Percentiles rank a stretch among this genome's conserved stretches.
phyloP scores from a whole-genome alignment of 169 alveolate species.

The Amoebophrya sp. region DNA sequence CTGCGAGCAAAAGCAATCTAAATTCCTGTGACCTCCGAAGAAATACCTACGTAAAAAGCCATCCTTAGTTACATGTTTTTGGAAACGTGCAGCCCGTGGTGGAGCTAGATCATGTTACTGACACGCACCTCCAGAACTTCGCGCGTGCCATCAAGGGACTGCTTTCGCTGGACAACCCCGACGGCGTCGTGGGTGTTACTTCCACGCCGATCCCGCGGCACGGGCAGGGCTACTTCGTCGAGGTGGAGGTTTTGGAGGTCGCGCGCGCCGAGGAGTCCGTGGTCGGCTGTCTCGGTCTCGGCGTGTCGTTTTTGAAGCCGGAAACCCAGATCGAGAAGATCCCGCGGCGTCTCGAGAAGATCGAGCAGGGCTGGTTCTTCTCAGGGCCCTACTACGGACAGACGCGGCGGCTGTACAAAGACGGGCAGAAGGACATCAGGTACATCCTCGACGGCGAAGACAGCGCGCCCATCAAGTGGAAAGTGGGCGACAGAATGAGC shows the following conservation, averaged over 20 bases:
- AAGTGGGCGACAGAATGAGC: background rate
- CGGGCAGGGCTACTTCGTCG: constrained; percentile 3
- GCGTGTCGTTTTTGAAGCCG: background rate
- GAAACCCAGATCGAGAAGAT: background rate
- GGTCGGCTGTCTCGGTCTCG: background rate
- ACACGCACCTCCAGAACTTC: no score
- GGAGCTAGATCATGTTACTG: no score
- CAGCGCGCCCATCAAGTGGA: background rate
- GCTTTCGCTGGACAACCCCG: background rate
- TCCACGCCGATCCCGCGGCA: background rate
- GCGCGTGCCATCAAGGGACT: background rate
- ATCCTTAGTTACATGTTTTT: no score
- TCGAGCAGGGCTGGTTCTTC: background rate
- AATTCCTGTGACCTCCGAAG: no score
- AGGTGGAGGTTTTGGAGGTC: background rate
- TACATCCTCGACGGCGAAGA: background rate
- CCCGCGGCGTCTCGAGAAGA: background rate
- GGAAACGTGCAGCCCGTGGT: no score
- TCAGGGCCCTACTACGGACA: background rate
- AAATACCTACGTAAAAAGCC: no score
- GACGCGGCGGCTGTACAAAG: background rate
- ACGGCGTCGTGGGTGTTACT: background rate
- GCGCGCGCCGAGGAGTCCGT: background rate
- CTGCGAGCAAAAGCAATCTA: no score
- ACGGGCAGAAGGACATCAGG: background rate